Evolutionary conservation across 2,329 filamentous ascomycete genomes (phyloP).

Genomic region (Fonsecaea nubica): DNA sequence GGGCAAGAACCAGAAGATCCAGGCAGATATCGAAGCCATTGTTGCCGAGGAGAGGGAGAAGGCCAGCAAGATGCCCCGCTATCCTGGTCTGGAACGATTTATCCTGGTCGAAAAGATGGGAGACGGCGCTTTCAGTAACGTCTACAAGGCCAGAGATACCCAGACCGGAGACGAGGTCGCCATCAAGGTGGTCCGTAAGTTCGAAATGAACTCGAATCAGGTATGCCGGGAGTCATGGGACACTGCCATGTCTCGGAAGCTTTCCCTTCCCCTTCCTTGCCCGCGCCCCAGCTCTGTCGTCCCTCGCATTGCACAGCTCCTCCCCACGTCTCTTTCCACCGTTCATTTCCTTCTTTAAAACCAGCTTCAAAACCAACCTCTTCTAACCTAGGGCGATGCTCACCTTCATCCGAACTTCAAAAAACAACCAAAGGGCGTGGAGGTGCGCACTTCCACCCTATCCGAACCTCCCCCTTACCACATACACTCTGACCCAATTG

Average conservation of each 20-base stretch:
- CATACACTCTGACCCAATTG: slow-evolving; percentile 6
- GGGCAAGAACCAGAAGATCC: slow-evolving; percentile 66
- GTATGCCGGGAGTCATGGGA: slow-evolving; percentile 64
- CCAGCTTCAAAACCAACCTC: slow-evolving; percentile 58
- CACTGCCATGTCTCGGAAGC: slow-evolving; percentile 27
- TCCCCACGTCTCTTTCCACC: slow-evolving; percentile 9
- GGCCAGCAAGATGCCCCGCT: slow-evolving; percentile 82
- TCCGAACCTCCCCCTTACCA: slow-evolving; percentile 41
- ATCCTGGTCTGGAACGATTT: slow-evolving; percentile 86
- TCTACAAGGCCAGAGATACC: slow-evolving; percentile 84
- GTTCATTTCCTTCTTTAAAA: slow-evolving; percentile 40
- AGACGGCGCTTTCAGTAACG: slow-evolving; percentile 97
- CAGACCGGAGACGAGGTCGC: slow-evolving; percentile 76
- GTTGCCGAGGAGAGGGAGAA: slow-evolving; percentile 90
- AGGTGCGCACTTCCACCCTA: slow-evolving; percentile 72
- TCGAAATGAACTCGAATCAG: slow-evolving; percentile 98
- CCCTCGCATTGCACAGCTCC: slow-evolving; percentile 29
- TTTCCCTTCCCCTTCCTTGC: slow-evolving; percentile 34
- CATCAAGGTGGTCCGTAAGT: slow-evolving; percentile 98
- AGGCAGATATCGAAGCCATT: slow-evolving; percentile 77
- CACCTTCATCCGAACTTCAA: slow-evolving; percentile 97
- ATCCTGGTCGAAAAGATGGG: slow-evolving; percentile 95
- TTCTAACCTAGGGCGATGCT: slow-evolving; percentile 75
- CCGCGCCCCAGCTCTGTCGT: slow-evolving; percentile 9
- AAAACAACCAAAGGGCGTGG: slow-evolving; percentile 91